Evolutionary conservation across 208 protist species (phyloP).

Genomic region (Herpetomonas samuelpessoai): DNA sequence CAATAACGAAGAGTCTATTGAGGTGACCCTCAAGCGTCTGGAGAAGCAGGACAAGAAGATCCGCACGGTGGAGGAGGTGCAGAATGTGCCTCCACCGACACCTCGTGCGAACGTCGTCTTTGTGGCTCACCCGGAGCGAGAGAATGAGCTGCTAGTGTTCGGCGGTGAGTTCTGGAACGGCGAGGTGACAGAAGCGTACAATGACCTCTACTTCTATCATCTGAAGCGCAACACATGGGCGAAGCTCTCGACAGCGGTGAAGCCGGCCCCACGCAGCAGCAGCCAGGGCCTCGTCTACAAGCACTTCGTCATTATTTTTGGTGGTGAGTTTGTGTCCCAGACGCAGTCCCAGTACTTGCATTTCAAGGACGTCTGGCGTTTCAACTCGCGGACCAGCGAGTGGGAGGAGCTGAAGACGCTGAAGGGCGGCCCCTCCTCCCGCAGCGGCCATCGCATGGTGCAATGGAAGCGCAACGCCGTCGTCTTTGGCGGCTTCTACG

Average conservation of each 20-base stretch:
- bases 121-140: slow-evolving; percentile 59
- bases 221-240: slow-evolving; percentile 66
- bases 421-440: slow-evolving; percentile 80
- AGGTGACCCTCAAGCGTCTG: slow-evolving; percentile 78
- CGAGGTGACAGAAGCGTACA: slow-evolving; percentile 82
- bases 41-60: slow-evolving; percentile 71
- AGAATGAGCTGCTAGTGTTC: slow-evolving; percentile 85
- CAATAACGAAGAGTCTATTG: slow-evolving; percentile 88
- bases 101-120: slow-evolving; percentile 85
- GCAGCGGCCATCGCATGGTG: slow-evolving; percentile 91
- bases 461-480: slow-evolving; percentile 85
- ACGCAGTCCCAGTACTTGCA: slow-evolving; percentile 92
- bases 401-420: slow-evolving; percentile 84
- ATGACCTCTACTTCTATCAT: slow-evolving; percentile 88
- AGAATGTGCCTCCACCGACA: slow-evolving; percentile 54
- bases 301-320: slow-evolving; percentile 80
- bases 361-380: slow-evolving; percentile 90
- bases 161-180: slow-evolving; percentile 91
- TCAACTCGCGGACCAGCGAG: slow-evolving; percentile 65
- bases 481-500: slow-evolving; percentile 93
- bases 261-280: slow-evolving; percentile 79
- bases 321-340: slow-evolving; percentile 92
- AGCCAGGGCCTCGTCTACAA: slow-evolving; percentile 84
- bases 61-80: slow-evolving; percentile 57
- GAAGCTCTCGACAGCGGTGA: slow-evolving; percentile 50